Conservation (phyloP, 2,329 filamentous ascomycete genomes). For the Venturia oleaginea region DNA sequence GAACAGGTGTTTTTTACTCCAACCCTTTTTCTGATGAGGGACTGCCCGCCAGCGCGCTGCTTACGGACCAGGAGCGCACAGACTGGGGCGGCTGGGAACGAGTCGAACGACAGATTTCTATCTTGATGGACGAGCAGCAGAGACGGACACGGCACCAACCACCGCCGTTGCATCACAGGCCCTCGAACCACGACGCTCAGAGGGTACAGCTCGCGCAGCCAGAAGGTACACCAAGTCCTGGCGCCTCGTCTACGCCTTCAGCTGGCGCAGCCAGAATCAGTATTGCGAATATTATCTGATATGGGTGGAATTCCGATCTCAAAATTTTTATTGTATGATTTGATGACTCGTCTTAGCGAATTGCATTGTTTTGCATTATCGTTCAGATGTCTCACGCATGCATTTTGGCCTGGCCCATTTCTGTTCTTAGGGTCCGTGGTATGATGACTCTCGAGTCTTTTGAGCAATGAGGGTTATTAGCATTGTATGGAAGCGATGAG, state of each 20-base stretch:
- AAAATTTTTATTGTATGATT: not conserved
- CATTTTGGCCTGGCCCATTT: not conserved
- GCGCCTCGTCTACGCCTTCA: conserved; percentile 16
- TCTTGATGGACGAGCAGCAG: conserved; percentile 43
- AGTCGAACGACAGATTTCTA: conserved; percentile 54
- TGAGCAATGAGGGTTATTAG: not conserved
- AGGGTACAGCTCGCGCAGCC: conserved; percentile 26
- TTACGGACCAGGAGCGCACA: conserved; percentile 48
- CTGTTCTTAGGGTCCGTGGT: not conserved
- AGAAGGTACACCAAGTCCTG: conserved; percentile 9
- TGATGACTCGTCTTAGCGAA: not conserved
- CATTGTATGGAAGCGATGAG: not conserved
- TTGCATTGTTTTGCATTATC: not conserved
- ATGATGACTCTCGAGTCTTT: not conserved
- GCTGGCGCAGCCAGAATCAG: conserved; percentile 29
- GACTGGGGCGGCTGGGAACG: conserved; percentile 78
- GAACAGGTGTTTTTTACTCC: conserved; percentile 26
- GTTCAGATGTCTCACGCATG: not conserved
- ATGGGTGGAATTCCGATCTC: not conserved
- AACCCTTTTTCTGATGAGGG: conserved; percentile 23
- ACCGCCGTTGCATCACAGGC: conserved; percentile 24
- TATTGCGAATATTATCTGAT: conserved; percentile 34
- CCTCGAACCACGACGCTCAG: conserved; percentile 30
- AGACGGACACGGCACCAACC: conserved; percentile 17
- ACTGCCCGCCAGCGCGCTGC: conserved; percentile 39